phyloP scores from a whole-genome alignment of 192 early-diverging fungal genomes.

The Diversispora epigaea region DNA sequence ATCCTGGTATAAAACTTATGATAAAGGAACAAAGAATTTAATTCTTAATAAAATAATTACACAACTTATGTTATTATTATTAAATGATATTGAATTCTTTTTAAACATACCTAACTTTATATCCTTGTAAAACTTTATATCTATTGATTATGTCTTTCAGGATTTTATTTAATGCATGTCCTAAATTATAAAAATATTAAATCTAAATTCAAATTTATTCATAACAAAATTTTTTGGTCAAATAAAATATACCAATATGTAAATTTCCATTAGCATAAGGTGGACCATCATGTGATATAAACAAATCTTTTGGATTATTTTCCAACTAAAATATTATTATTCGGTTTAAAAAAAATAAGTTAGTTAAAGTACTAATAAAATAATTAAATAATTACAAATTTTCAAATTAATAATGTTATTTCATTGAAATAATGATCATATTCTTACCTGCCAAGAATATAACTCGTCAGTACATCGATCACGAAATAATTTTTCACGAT shows the following conservation, averaged over 20 bases:
- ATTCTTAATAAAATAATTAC: background rate
- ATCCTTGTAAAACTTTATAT: slow-evolving; percentile 68
- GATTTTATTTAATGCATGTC: slow-evolving; percentile 80
- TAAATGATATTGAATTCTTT: too few species aligned
- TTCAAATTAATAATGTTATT: too few species aligned
- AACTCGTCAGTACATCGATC: slow-evolving; percentile 63
- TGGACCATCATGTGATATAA: slow-evolving; percentile 79
- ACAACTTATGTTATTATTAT: background rate
- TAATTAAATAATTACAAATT: background rate
- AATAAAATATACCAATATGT: slow-evolving; percentile 44
- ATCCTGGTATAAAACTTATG: slow-evolving; percentile 69
- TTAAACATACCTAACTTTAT: slow-evolving; percentile 59
- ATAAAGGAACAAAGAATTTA: background rate
- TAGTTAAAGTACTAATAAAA: slow-evolving; percentile 1
- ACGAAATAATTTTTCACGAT: slow-evolving; percentile 58
- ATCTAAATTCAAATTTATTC: background rate
- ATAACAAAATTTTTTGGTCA: too few species aligned
- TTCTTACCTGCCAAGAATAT: slow-evolving; percentile 70
- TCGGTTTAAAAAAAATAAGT: too few species aligned
- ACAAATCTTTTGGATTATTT: slow-evolving; percentile 65
- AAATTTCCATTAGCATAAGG: slow-evolving; percentile 79
- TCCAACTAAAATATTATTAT: slow-evolving; percentile 40
- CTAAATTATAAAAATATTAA: slow-evolving; percentile 23
- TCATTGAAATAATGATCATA: too few species aligned
- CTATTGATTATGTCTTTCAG: slow-evolving; percentile 79